Evolutionary conservation across 148 eudicot genomes (phyloP).

Genomic region (Hydrangea macrophylla): DNA sequence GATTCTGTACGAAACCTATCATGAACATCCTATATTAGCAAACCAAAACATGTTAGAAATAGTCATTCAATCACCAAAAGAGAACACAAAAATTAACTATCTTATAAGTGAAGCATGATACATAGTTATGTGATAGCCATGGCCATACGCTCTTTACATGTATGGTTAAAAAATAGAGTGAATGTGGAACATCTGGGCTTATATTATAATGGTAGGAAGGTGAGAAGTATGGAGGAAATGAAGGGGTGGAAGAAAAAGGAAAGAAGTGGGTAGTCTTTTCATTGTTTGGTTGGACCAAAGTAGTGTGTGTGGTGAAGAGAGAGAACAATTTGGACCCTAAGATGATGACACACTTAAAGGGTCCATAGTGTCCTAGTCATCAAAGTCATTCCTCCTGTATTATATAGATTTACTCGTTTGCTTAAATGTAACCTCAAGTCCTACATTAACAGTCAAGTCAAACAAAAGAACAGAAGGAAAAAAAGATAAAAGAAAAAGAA

Average conservation of each 20-base stretch:
- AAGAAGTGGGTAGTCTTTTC: too few species aligned
- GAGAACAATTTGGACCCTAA: too few species aligned
- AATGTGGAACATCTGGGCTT: background rate
- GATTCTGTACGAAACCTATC: constrained; percentile 94
- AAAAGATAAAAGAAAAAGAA: constrained; percentile 1
- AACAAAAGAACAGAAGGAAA: background rate
- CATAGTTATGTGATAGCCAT: background rate
- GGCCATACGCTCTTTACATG: background rate
- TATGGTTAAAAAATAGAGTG: background rate
- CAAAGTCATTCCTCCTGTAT: too few species aligned
- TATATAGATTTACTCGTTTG: too few species aligned
- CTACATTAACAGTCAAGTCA: background rate
- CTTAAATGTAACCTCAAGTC: too few species aligned
- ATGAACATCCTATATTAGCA: constrained; percentile 77
- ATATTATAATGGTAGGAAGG: too few species aligned
- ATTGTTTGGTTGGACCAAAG: too few species aligned
- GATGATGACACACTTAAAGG: too few species aligned
- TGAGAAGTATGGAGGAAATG: too few species aligned
- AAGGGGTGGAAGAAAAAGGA: too few species aligned
- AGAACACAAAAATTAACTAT: background rate
- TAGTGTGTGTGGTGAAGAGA: too few species aligned
- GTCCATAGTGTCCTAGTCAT: too few species aligned
- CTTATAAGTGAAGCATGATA: background rate
- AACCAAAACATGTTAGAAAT: background rate
- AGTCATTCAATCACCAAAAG: background rate